These are phyloP conservation scores for Fusarium heterosporum DNA, from an alignment of 2,329 filamentous ascomycete species.

Conservation along the genomic window DNA sequence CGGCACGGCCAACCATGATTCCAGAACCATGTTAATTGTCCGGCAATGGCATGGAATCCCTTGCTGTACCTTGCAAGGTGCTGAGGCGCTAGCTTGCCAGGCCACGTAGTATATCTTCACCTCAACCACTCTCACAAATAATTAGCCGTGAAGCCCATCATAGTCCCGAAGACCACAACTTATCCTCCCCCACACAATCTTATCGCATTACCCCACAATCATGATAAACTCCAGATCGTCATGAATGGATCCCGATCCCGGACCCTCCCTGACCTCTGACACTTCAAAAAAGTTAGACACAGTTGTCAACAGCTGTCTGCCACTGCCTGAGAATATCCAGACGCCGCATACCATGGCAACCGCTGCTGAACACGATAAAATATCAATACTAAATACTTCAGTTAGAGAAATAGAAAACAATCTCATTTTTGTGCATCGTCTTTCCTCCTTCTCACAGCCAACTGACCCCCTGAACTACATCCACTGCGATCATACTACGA, in stretches of 20 bases:
- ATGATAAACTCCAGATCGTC: slow-evolving; percentile 32
- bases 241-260: slow-evolving; percentile 7
- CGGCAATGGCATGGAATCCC: not conserved
- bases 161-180: slow-evolving; percentile 15
- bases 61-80: not conserved
- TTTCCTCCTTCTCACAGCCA: not conserved
- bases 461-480: not conserved
- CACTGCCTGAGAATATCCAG: slow-evolving; percentile 4
- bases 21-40: not conserved
- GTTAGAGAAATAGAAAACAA: not conserved
- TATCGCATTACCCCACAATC: slow-evolving; percentile 41
- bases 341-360: slow-evolving; percentile 9
- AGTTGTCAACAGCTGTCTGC: slow-evolving; percentile 22
- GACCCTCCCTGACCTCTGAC: not conserved
- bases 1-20: slow-evolving; percentile 30
- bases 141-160: not conserved
- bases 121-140: no score
- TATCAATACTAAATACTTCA: not conserved
- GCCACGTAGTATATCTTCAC: no score
- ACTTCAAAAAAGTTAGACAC: not conserved
- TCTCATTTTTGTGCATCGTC: not conserved
- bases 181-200: slow-evolving; percentile 38
- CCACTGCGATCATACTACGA: not conserved
- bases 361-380: not conserved
- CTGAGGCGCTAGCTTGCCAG: not conserved